Evolutionary conservation across 2,329 filamentous ascomycete species (phyloP), one percentile per base, ranked within the genome.

Genomic region (Alternaria gansuensis): DNA sequence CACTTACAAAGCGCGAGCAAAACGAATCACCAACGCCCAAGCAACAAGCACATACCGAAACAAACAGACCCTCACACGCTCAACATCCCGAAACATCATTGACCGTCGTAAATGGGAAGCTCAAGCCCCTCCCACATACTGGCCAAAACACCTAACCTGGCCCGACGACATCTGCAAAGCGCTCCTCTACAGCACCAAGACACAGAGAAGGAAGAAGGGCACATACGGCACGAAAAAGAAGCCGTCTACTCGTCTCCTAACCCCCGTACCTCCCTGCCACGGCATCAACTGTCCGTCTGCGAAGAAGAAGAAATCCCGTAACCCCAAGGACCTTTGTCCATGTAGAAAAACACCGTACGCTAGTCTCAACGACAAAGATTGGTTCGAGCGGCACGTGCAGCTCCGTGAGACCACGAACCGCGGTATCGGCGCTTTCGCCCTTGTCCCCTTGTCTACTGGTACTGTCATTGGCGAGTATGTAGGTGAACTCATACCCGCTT

Each of bases 381-480:
- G 60, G 57, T 29, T 37, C 5, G 5, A 26, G 13, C 4, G 37
- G 3, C 24, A 57, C 8, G 36, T 57, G 9, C 24, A 29, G 0
- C 14, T 57, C 33, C 39, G 6, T n/a, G 7, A 23, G 21, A 39
- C 17, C 10, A 29, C 14, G 29, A 17, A 6, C 11, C 26, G 8
- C 24, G 14, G 57, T n/a, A 44, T 60, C 8, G 57, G 43, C 4
- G n/a, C 45, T 4, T 43, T 54, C 11, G 53, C 53, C 3, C 24
- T 33, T 1, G n/a, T 4, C 0, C 2, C 13, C 2, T 31, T 60
- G 7, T 11, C 33, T 2, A 13, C 8, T 1, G 36, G 11, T 14
- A 36, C 10, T 3, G 34, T 55, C 2, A 23, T 63, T 1, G 60
- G 57, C 34, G 57, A 63, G 51, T 60, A 63, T 13, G 3, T 45